Evolutionary conservation across 73 alveolate species (phyloP).

Genomic region (Paramecium sexaurelia): DNA sequence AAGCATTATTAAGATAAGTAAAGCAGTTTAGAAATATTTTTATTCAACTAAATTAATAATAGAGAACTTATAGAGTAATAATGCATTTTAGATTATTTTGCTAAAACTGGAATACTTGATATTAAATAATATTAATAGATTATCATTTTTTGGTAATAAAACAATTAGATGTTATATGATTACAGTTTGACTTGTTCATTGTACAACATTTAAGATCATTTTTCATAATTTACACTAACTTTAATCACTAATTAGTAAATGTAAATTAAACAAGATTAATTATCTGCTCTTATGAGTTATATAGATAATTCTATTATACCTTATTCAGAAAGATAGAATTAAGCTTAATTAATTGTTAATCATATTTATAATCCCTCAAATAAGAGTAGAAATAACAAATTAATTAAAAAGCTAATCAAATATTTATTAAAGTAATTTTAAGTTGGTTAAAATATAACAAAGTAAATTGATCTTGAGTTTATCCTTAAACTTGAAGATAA

Average conservation of each 20-base stretch:
- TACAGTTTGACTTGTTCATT: neutral
- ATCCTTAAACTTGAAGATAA: neutral
- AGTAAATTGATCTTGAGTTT: neutral
- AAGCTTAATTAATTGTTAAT: neutral
- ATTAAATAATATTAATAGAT: neutral
- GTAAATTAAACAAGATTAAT: neutral
- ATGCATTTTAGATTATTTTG: slow-evolving; percentile 13
- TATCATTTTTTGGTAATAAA: neutral
- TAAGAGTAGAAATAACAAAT: neutral
- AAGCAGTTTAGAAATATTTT: neutral
- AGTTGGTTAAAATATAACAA: neutral
- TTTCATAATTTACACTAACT: neutral
- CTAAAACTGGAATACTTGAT: neutral
- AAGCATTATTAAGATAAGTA: neutral
- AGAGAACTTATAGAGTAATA: neutral
- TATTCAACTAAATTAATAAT: neutral
- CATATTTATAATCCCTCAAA: neutral
- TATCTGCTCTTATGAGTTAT: neutral
- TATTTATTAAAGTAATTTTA: neutral
- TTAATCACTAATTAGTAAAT: neutral
- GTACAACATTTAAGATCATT: neutral
- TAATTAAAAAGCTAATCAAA: neutral
- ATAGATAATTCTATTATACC: neutral
- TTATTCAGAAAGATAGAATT: neutral
- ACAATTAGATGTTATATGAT: neutral